Percentiles rank a stretch among this genome's conserved stretches.
These are phyloP conservation scores for Hygrophorus russula DNA, from an alignment of 768 basidiomycete species.

Conservation along the genomic window DNA sequence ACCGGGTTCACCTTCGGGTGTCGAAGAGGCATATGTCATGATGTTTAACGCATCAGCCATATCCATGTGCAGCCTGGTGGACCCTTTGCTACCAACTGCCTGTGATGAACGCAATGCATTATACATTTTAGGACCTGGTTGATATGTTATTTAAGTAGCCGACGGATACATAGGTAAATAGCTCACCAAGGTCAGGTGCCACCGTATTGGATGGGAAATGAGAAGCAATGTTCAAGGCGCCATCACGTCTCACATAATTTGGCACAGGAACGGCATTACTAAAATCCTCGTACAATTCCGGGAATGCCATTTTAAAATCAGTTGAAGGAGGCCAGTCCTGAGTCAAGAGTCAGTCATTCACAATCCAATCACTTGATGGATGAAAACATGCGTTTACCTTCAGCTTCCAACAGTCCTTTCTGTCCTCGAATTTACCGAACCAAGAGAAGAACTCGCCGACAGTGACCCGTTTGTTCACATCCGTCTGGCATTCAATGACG, in stretches of 20 bases:
- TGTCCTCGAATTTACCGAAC: slow-evolving; percentile 60
- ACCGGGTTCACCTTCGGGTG: slow-evolving; percentile 54
- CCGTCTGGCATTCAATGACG: slow-evolving; percentile 77
- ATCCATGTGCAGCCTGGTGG: slow-evolving; percentile 88
- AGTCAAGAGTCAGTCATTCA: background rate
- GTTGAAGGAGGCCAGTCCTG: slow-evolving; percentile 90
- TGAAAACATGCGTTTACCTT: slow-evolving; percentile 35
- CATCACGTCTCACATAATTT: slow-evolving; percentile 84
- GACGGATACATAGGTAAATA: slow-evolving; percentile 10
- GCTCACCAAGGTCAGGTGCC: slow-evolving; percentile 67
- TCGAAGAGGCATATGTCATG: slow-evolving; percentile 61
- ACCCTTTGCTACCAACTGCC: slow-evolving; percentile 59
- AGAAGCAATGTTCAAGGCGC: slow-evolving; percentile 77
- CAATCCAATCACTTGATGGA: background rate
- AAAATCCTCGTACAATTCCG: slow-evolving; percentile 82
- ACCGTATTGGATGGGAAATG: slow-evolving; percentile 78
- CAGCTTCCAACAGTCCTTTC: slow-evolving; percentile 57
- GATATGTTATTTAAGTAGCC: background rate
- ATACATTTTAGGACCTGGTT: slow-evolving; percentile 86
- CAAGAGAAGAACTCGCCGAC: slow-evolving; percentile 70
- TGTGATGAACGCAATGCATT: slow-evolving; percentile 75
- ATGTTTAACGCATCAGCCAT: slow-evolving; percentile 92
- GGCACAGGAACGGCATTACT: slow-evolving; percentile 75
- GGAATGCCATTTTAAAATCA: slow-evolving; percentile 78
- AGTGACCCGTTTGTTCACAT: slow-evolving; percentile 47